Percentiles rank a stretch among this genome's conserved stretches.
phyloP scores from a whole-genome alignment of 2,329 filamentous ascomycete genomes.

The Aspergillus melleus region DNA sequence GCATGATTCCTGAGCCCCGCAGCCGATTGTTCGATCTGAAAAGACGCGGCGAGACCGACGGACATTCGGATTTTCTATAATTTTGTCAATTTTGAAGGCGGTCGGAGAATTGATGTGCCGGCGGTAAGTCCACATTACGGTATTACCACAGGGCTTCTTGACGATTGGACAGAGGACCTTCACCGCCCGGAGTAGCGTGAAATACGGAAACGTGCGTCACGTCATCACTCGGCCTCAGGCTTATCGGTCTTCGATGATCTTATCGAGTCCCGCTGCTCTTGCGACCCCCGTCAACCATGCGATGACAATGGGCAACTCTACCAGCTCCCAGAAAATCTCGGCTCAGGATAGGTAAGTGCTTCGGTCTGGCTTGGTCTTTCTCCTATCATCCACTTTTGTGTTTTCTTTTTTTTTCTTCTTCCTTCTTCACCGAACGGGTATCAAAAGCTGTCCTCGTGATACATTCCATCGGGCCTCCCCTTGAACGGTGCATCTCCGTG shows the following conservation, averaged over 20 bases:
- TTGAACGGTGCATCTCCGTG: background rate
- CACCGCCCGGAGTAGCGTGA: background rate
- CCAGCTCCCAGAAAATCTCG: slow-evolving; percentile 66
- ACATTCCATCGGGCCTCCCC: background rate
- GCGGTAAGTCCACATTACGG: background rate
- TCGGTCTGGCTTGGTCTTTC: background rate
- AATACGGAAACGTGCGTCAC: background rate
- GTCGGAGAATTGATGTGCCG: slow-evolving; percentile 18
- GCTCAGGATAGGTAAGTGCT: slow-evolving; percentile 77
- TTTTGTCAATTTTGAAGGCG: slow-evolving; percentile 7
- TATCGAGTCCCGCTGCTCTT: background rate
- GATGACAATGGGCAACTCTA: slow-evolving; percentile 62
- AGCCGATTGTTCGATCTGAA: background rate
- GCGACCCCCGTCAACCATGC: slow-evolving; percentile 25
- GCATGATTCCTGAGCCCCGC: slow-evolving; percentile 30
- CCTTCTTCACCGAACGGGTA: background rate
- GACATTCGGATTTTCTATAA: slow-evolving; percentile 17
- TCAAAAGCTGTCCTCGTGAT: background rate
- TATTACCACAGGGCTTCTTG: too few species aligned
- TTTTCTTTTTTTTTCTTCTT: background rate
- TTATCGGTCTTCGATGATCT: slow-evolving; percentile 3
- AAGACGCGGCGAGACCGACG: background rate
- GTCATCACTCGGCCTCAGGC: slow-evolving; percentile 5
- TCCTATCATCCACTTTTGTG: background rate
- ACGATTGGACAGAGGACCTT: background rate